Evolutionary conservation across 805 yeast genomes (phyloP).

Genomic region (Yamadazyma nakazawae): DNA sequence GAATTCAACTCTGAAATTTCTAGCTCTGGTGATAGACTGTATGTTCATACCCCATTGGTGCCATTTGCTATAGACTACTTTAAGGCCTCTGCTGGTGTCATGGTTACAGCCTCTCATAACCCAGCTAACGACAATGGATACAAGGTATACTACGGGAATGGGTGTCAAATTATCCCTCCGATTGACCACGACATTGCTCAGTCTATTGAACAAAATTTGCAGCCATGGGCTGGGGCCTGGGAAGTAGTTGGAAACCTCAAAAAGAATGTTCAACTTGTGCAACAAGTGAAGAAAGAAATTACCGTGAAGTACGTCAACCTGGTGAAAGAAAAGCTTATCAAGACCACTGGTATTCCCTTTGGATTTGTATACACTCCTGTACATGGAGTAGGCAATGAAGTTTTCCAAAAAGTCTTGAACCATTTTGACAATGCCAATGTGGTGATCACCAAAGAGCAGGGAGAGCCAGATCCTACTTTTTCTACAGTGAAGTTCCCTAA

Average conservation of each 20-base stretch:
- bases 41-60: slow-evolving; percentile 84
- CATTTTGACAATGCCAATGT: slow-evolving; percentile 29
- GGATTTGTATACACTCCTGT: slow-evolving; percentile 84
- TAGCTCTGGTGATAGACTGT: slow-evolving; percentile 8
- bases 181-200: slow-evolving; percentile 73
- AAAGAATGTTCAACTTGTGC: slow-evolving; percentile 23
- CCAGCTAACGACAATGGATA: slow-evolving; percentile 89
- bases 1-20: neutral
- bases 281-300: slow-evolving; percentile 41
- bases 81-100: slow-evolving; percentile 75
- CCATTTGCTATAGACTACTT: slow-evolving; percentile 75
- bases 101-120: slow-evolving; percentile 90
- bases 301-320: slow-evolving; percentile 37
- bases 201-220: slow-evolving; percentile 56
- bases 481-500: slow-evolving; percentile 88
- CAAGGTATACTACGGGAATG: slow-evolving; percentile 90
- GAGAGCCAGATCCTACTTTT: slow-evolving; percentile 77
- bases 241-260: slow-evolving; percentile 38
- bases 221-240: slow-evolving; percentile 58
- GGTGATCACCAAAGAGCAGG: slow-evolving; percentile 55
- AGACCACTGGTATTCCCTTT: slow-evolving; percentile 21
- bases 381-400: slow-evolving; percentile 88
- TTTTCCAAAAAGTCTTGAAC: slow-evolving; percentile 43
- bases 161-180: slow-evolving; percentile 95
- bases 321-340: neutral